Evolutionary conservation across 2,329 filamentous ascomycete genomes (phyloP), one percentile per base, ranked within the genome.

Genomic region (Hymenoscyphus fraxineus): DNA sequence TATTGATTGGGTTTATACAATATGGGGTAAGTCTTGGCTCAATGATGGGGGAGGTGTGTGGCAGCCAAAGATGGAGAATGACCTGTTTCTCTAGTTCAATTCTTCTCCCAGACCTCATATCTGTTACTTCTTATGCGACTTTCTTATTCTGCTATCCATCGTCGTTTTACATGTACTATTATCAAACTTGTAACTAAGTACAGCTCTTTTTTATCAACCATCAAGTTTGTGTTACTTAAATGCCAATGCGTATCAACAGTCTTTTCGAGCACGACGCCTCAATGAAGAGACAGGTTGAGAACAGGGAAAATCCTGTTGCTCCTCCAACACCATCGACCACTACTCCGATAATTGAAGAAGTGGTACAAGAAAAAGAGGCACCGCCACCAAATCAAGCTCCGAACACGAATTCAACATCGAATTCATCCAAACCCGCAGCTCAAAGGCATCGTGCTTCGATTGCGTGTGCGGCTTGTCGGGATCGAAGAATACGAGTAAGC

Each of bases 391-490:
- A 64, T 47, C 35, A 39, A 41, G 3, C 32, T 13, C 9, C 58
- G 19, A 51, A 47, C 6, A 38, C 22, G 32, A 60, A 51, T 40
- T 15, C 64, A 40, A 60, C 22, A 62, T 67, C 65, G 51, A 65
- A 60, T 61, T 60, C 55, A 32, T 64, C 54, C 22, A 69, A 62
- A 60, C 57, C 39, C 69, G 60, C 69, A 70, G 63, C 59, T 64
- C 39, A 55, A 32, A 76, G 79, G 15, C 79, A 80, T 66, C 75
- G 83, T 64, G 83, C 83, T 35, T 84, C 82, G 2, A 80, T 85
- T 64, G 83, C 83, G 10, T 85, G 83, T 73, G 81, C 80, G 2
- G 81, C 82, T 4, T 85, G 83, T 69, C 78, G 83, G 63, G 78
- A 78, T 66, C 75, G 78, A 35, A 71, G 78, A 31, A 79, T 79